Conservation (phyloP, 768 basidiomycete species). For the Boletellus emodensis region DNA sequence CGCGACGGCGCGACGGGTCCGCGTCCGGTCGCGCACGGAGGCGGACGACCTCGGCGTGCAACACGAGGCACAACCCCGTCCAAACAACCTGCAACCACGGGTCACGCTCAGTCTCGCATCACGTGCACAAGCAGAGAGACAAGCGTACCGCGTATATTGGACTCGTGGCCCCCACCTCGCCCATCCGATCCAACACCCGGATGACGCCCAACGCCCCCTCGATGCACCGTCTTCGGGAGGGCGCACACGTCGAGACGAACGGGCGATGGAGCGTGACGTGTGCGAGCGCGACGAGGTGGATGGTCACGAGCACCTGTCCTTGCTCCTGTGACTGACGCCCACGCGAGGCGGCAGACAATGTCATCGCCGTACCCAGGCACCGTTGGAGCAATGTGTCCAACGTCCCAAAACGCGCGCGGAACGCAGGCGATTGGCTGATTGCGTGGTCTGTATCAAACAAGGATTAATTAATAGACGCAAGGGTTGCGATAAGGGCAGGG, state of each 20-base stretch:
- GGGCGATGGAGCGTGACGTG: slow-evolving; percentile 21
- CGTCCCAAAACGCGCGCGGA: slow-evolving; percentile 41
- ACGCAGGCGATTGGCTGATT: slow-evolving; percentile 39
- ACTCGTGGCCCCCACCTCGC: slow-evolving; percentile 6
- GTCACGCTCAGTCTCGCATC: slow-evolving; percentile 1
- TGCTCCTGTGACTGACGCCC: background rate
- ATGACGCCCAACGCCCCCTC: slow-evolving; percentile 15
- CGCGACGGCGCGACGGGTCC: slow-evolving; percentile 5
- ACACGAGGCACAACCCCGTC: slow-evolving; percentile 16
- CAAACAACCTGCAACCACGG: slow-evolving; percentile 18
- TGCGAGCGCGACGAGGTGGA: slow-evolving; percentile 26
- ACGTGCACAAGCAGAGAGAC: background rate
- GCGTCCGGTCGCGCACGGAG: slow-evolving; percentile 11
- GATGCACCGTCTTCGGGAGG: slow-evolving; percentile 14
- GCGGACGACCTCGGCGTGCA: slow-evolving; percentile 22
- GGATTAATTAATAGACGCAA: background rate
- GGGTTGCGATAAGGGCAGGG: background rate
- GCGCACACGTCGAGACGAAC: slow-evolving; percentile 10
- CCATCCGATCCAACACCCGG: slow-evolving; percentile 11
- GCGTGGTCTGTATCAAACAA: slow-evolving; percentile 34
- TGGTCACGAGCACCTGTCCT: slow-evolving; percentile 8
- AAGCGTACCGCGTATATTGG: slow-evolving; percentile 18
- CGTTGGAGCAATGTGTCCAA: slow-evolving; percentile 44
- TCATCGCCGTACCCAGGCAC: slow-evolving; percentile 12
- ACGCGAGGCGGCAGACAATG: background rate